Evolutionary conservation across 495 filamentous ascomycete species (phyloP), one percentile per base, ranked within the genome.

Genomic region (Aspergillus diversus): DNA sequence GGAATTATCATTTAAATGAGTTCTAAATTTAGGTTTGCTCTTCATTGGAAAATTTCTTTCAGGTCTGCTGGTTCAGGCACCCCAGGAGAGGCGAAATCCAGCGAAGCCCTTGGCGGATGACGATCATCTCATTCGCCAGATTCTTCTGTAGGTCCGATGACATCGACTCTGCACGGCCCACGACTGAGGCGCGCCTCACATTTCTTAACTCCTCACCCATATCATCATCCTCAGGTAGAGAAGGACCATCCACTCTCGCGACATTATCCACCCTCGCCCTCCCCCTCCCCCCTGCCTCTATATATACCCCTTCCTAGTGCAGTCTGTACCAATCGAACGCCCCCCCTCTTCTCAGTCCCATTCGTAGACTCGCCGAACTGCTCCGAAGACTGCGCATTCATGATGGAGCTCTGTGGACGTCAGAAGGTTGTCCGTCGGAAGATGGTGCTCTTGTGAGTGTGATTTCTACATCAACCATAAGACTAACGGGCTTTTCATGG

Each of bases 401-500:
- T 66, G 53, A 82, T 84, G 81, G 75, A 75, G 69, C 72, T 82
- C 49, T 83, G 83, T 73, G 86, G 86, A 60, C 85, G 86, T 67
- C 77, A 83, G 73, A 76, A 87, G 90, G 84, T 96, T 86, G 92
- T 95, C 67, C 92, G 96, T 82, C 90, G 95, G 76, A 99, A 99
- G 87, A 89, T 99, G 75, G 95, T 99, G 74, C 85, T 99, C 63
- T 81, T 99, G 93, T 97, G 79, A 77, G 90, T 91, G 64, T 13
- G 33, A 48, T 39, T 43, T 35, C 43, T 31, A 7, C 33, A 43
- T 43, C 3, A 37, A 57, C 15, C 5, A 48, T 42, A 53, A 17
- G 37, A 34, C 47, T 32, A 13, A 13, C 27, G n/a, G 43, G 17
- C 43, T 55, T 33, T 55, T 63, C 34, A 4, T 43, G 51, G 21